Conservation (phyloP, 768 basidiomycete species). For the Asterophora lycoperdoides region DNA sequence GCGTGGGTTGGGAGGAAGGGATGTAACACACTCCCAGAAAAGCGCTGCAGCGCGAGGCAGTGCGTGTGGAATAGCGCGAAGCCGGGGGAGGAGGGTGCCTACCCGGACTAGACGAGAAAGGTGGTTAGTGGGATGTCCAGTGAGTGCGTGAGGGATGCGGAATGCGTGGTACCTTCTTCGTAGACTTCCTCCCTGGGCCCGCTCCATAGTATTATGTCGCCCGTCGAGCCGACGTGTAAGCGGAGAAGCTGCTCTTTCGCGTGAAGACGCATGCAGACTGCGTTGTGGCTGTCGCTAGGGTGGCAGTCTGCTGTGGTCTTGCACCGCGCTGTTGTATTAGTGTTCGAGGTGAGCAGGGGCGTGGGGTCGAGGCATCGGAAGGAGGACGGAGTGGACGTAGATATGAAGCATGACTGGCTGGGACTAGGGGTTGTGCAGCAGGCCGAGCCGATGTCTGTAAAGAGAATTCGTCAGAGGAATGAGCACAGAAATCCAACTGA, state of each 20-base stretch:
- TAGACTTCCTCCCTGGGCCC: slow-evolving; percentile 63
- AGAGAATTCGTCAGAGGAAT: slow-evolving; percentile 9
- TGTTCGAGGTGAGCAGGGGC: slow-evolving; percentile 38
- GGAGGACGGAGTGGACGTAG: slow-evolving; percentile 21
- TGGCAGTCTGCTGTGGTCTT: slow-evolving; percentile 30
- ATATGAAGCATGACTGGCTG: slow-evolving; percentile 42
- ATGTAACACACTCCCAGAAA: slow-evolving; percentile 54
- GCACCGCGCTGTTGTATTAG: slow-evolving; percentile 37
- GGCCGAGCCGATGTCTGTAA: too few species aligned
- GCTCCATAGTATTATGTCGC: slow-evolving; percentile 63
- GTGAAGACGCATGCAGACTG: slow-evolving; percentile 49
- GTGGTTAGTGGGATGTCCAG: too few species aligned
- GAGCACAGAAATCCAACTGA: not conserved
- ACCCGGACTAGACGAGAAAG: slow-evolving; percentile 44
- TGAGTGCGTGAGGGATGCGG: too few species aligned
- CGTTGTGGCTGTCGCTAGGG: too few species aligned
- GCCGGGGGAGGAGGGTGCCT: slow-evolving; percentile 42
- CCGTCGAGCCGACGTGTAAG: slow-evolving; percentile 27
- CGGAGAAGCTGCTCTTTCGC: slow-evolving; percentile 51
- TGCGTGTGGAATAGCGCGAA: slow-evolving; percentile 35
- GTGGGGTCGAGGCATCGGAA: slow-evolving; percentile 58
- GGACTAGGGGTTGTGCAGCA: not conserved
- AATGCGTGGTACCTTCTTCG: slow-evolving; percentile 47
- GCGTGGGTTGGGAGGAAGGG: not conserved
- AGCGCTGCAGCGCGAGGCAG: slow-evolving; percentile 34